These are phyloP conservation scores for Podospora sp. DNA, from an alignment of 495 filamentous ascomycete genomes.

Conservation along the genomic window DNA sequence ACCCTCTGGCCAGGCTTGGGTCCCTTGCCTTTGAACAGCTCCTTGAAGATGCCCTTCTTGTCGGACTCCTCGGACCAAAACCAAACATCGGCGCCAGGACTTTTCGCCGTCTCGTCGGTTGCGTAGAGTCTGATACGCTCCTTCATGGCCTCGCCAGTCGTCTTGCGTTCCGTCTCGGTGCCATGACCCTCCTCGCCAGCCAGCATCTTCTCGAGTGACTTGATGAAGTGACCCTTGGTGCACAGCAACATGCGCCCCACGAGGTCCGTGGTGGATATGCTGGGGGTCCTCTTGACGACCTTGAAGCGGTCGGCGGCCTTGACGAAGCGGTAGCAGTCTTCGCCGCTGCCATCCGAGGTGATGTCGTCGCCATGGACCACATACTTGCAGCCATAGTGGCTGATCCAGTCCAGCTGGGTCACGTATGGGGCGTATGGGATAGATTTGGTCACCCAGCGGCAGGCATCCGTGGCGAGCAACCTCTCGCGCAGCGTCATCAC, in stretches of 20 bases:
- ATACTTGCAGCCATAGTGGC: conserved; percentile 88
- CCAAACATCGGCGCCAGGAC: conserved; percentile 76
- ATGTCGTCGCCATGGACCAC: conserved; percentile 98
- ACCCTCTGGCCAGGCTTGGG: conserved; percentile 78
- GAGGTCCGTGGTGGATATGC: conserved; percentile 95
- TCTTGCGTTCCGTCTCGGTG: conserved; percentile 63
- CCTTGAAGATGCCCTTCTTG: conserved; percentile 58
- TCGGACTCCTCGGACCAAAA: conserved; percentile 66
- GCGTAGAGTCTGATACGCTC: conserved; percentile 82
- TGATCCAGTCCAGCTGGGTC: conserved; percentile 89
- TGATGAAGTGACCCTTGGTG: conserved; percentile 85
- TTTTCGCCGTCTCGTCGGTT: conserved; percentile 73
- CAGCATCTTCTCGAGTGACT: conserved; percentile 67
- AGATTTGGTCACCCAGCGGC: conserved; percentile 85
- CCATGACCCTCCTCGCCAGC: conserved; percentile 72
- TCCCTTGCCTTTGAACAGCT: conserved; percentile 64
- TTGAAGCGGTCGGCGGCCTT: conserved; percentile 89
- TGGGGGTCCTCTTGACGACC: conserved; percentile 93
- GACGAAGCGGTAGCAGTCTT: conserved; percentile 97
- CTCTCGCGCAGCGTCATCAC: conserved; percentile 94
- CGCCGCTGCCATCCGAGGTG: conserved; percentile 84
- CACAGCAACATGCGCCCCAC: conserved; percentile 96
- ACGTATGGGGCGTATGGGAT: conserved; percentile 92
- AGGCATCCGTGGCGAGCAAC: conserved; percentile 89
- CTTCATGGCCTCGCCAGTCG: conserved; percentile 60